Conservation (phyloP, 2,329 filamentous ascomycete species). For the Calonectria pseudoreteaudii region DNA sequence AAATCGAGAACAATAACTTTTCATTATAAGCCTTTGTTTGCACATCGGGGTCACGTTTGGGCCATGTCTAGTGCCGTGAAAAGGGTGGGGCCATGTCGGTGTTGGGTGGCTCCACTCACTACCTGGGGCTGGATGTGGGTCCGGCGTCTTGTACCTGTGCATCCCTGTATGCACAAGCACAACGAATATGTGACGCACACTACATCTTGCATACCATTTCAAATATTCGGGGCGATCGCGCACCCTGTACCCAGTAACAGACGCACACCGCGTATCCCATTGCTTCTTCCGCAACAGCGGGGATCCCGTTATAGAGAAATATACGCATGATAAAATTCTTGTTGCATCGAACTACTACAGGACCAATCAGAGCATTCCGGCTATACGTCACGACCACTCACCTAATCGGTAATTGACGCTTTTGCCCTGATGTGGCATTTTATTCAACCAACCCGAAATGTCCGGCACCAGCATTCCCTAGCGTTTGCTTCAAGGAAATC, state of each 20-base stretch:
- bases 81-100: not conserved
- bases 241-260: not conserved
- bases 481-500: not conserved
- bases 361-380: not conserved
- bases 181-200: not conserved
- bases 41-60: not conserved
- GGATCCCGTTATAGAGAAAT: not conserved
- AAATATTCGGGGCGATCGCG: not conserved
- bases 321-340: not conserved
- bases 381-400: not conserved
- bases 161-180: not conserved
- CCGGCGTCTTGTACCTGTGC: not conserved
- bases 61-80: not conserved
- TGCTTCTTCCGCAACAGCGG: not conserved
- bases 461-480: slow-evolving; percentile 13
- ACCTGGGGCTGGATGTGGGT: not conserved
- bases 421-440: not conserved
- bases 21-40: slow-evolving; percentile 1
- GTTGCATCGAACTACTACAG: not conserved
- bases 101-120: not conserved
- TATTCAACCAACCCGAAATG: slow-evolving; percentile 1
- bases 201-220: too few species aligned
- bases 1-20: not conserved
- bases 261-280: not conserved
- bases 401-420: not conserved